Percentiles rank a stretch among this genome's conserved stretches.
These are phyloP conservation scores for Alternaria sp. DNA, from an alignment of 2,329 filamentous ascomycete genomes.

Conservation along the genomic window DNA sequence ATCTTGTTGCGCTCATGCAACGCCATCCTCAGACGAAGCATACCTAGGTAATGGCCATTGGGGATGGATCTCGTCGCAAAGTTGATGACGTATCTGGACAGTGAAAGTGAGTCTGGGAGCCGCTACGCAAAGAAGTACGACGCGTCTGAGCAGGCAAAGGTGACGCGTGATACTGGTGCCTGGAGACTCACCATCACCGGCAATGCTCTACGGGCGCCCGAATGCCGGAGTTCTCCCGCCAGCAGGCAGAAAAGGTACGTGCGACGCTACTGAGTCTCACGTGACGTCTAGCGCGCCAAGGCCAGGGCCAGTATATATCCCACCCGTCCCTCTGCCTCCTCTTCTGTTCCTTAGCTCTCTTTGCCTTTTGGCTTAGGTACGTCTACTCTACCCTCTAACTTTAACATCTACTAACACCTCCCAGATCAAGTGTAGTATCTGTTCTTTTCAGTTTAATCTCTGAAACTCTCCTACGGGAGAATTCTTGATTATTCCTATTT, in stretches of 20 bases:
- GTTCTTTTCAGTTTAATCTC: constrained; percentile 15
- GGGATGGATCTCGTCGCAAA: neutral
- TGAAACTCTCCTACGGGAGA: constrained; percentile 14
- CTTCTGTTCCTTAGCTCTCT: neutral
- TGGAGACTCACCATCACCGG: neutral
- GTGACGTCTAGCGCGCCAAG: neutral
- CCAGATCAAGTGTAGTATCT: constrained; percentile 7
- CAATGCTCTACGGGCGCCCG: neutral
- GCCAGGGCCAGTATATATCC: neutral
- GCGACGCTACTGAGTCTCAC: neutral
- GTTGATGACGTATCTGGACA: neutral
- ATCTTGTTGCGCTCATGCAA: neutral
- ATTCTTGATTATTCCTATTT: constrained; percentile 25
- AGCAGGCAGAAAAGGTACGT: neutral
- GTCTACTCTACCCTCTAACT: no score
- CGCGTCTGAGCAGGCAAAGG: neutral
- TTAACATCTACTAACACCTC: no score
- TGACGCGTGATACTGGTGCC: neutral
- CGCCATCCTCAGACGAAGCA: neutral
- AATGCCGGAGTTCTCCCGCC: neutral
- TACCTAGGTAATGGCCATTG: neutral
- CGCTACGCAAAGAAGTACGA: neutral
- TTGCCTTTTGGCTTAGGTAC: constrained; percentile 8
- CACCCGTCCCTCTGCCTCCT: neutral
- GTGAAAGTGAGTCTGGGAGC: neutral